phyloP scores from a whole-genome alignment of 139 green algal species.

The Chlamydomonas urium region DNA sequence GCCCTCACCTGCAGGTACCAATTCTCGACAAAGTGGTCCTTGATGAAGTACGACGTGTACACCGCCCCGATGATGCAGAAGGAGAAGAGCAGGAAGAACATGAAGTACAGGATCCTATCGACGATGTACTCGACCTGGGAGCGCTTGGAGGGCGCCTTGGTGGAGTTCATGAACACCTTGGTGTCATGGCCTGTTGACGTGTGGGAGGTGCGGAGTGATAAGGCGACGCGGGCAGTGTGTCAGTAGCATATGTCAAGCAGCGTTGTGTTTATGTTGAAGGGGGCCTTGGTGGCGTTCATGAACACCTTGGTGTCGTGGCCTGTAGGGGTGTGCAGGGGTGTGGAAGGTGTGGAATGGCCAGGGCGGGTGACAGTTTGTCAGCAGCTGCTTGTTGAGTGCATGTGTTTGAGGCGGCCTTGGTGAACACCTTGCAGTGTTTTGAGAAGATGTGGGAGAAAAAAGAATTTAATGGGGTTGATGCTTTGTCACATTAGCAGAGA shows the following conservation, averaged over 20 bases:
- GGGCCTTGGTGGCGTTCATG: conserved; percentile 63
- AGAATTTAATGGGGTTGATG: too few species aligned
- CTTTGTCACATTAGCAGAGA: too few species aligned
- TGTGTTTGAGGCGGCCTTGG: neutral
- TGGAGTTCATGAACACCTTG: conserved; percentile 75
- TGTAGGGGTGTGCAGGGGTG: conserved; percentile 11
- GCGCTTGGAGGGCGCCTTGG: conserved; percentile 63
- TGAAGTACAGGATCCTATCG: conserved; percentile 41
- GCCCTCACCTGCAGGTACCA: too few species aligned
- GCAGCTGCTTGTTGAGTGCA: too few species aligned
- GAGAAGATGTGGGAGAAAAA: too few species aligned
- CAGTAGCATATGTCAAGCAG: neutral
- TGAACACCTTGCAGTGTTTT: conserved; percentile 4
- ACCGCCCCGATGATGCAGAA: conserved; percentile 60
- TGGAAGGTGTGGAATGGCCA: too few species aligned
- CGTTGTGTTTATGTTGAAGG: conserved; percentile 48
- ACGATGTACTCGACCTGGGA: conserved; percentile 59
- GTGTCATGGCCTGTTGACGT: conserved; percentile 61
- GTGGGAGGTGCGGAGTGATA: too few species aligned
- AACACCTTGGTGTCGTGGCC: conserved; percentile 78
- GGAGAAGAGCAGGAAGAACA: conserved; percentile 59
- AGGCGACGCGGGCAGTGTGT: too few species aligned
- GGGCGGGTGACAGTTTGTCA: too few species aligned
- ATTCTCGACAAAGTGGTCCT: conserved; percentile 20
- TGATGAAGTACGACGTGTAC: conserved; percentile 48